Conservation (phyloP, 768 basidiomycete genomes). For the Fomitopsis serialis region DNA sequence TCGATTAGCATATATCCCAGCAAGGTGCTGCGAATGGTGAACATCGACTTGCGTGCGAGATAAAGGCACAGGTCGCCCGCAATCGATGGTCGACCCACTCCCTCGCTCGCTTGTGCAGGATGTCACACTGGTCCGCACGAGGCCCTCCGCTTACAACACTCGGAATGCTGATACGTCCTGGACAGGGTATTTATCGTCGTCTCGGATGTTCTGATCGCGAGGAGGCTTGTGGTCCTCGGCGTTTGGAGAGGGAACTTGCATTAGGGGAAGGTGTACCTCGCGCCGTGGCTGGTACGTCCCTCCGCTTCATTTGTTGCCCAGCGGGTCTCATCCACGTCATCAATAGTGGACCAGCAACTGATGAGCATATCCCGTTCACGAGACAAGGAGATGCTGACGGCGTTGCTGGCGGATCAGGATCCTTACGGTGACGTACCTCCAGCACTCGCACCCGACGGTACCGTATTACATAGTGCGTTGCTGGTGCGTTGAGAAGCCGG, state of each 20-base stretch:
- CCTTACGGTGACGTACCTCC: constrained; percentile 22
- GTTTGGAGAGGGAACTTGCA: constrained; percentile 26
- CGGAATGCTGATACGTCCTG: too few relatives aligned
- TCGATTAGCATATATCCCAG: background rate
- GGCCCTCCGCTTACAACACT: constrained; percentile 2
- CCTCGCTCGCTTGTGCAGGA: too few relatives aligned
- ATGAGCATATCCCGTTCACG: background rate
- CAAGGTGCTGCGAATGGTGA: too few relatives aligned
- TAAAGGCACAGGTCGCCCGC: too few relatives aligned
- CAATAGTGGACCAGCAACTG: constrained; percentile 5
- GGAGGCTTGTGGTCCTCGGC: constrained; percentile 32
- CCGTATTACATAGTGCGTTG: constrained; percentile 16
- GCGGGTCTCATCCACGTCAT: background rate
- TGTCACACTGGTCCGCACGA: too few relatives aligned
- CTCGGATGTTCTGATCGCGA: constrained; percentile 37
- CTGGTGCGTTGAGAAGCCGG: too few relatives aligned
- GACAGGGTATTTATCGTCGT: constrained; percentile 34
- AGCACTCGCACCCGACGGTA: constrained; percentile 22
- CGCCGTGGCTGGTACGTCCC: constrained; percentile 43
- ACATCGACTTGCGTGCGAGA: too few relatives aligned
- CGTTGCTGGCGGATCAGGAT: constrained; percentile 8
- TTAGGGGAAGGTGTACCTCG: constrained; percentile 36
- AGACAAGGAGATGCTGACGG: background rate
- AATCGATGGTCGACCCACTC: too few relatives aligned
- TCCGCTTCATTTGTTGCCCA: background rate